Percentiles rank a stretch among this genome's conserved stretches.
Evolutionary conservation across 805 yeast species (phyloP).

Genomic region (Ogataea glucozyma): DNA sequence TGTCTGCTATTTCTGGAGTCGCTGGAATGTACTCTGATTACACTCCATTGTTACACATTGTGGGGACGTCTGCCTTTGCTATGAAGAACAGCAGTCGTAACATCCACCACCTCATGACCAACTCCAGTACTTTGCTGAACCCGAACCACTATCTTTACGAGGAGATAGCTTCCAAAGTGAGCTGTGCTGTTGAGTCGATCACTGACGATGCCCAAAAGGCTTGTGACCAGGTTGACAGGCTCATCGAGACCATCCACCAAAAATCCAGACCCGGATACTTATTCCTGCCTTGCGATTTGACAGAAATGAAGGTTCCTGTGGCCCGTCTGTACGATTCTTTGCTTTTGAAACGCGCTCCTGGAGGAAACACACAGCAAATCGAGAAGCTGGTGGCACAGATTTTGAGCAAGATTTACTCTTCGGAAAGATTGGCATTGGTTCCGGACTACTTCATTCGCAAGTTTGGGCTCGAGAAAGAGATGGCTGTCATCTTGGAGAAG

Average conservation of each 20-base stretch:
- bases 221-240: conserved; percentile 67
- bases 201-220: conserved; percentile 46
- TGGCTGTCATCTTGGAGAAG: conserved; percentile 33
- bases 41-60: conserved; percentile 49
- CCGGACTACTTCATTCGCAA: conserved; percentile 44
- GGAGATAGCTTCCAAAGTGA: conserved; percentile 55
- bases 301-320: conserved; percentile 50
- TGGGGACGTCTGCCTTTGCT: conserved; percentile 42
- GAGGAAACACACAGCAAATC: conserved; percentile 20
- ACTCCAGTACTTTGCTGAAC: conserved; percentile 44
- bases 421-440: conserved; percentile 41
- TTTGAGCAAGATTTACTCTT: conserved; percentile 38
- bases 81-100: conserved; percentile 24
- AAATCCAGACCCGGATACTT: conserved; percentile 81
- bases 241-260: conserved; percentile 54
- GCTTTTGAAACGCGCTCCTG: conserved; percentile 24
- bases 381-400: conserved; percentile 33
- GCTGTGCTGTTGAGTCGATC: conserved; percentile 55
- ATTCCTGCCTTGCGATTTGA: conserved; percentile 73
- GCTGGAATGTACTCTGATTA: conserved; percentile 51
- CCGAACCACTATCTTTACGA: conserved; percentile 73
- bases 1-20: conserved; percentile 50
- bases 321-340: conserved; percentile 36
- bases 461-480: conserved; percentile 37
- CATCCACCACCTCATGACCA: conserved; percentile 64